Percentiles rank a stretch among this genome's conserved stretches.
These are phyloP conservation scores for Trichothecium roseum DNA, from an alignment of 2,329 filamentous ascomycete genomes.

Conservation along the genomic window DNA sequence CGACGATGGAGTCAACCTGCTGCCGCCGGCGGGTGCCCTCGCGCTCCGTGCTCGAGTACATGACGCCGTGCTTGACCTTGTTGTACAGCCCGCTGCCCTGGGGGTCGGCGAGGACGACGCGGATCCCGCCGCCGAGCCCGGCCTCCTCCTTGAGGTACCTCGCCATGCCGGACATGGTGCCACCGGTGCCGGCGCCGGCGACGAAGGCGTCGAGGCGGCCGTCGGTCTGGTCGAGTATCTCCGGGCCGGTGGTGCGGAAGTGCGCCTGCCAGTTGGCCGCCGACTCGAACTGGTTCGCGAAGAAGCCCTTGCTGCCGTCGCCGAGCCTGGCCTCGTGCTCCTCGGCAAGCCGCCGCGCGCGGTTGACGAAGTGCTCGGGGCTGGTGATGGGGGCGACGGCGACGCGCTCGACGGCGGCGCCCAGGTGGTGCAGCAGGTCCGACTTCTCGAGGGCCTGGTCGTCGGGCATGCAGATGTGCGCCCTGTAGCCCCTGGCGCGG, in stretches of 20 bases:
- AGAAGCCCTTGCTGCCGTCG: constrained; percentile 69
- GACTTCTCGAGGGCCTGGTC: constrained; percentile 87
- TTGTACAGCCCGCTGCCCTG: constrained; percentile 92
- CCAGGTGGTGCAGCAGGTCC: constrained; percentile 77
- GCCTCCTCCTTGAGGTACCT: constrained; percentile 66
- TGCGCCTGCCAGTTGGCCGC: constrained; percentile 83
- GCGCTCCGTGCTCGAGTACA: constrained; percentile 82
- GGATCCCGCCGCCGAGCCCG: constrained; percentile 42
- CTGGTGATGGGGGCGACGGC: constrained; percentile 89
- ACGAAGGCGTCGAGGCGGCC: constrained; percentile 78
- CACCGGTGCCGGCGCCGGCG: constrained; percentile 86
- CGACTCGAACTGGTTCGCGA: constrained; percentile 94
- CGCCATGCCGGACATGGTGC: constrained; percentile 82
- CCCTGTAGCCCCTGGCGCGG: constrained; percentile 77
- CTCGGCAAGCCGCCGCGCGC: constrained; percentile 64
- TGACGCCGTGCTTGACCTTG: constrained; percentile 83
- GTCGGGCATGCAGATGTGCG: constrained; percentile 95
- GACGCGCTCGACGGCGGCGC: constrained; percentile 86
- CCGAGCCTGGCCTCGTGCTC: constrained; percentile 54
- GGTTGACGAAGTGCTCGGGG: constrained; percentile 87
- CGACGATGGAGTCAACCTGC: constrained; percentile 92
- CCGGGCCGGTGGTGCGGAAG: constrained; percentile 72
- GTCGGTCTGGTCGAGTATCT: constrained; percentile 71
- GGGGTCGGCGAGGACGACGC: constrained; percentile 81
- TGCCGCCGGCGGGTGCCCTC: constrained; percentile 83